Evolutionary conservation across 2,329 filamentous ascomycete genomes (phyloP).

Genomic region (Colletotrichum australisinense): DNA sequence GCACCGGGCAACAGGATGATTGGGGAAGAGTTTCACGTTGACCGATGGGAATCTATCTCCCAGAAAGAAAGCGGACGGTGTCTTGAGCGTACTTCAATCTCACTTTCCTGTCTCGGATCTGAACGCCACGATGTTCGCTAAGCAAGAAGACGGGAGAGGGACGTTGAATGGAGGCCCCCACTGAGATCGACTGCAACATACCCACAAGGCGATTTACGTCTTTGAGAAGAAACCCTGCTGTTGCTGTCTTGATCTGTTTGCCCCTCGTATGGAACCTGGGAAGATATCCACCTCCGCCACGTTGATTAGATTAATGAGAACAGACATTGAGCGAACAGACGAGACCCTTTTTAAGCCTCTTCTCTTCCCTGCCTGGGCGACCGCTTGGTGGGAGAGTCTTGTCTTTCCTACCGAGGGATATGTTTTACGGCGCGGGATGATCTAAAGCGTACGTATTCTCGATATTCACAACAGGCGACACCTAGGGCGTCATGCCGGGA

Average conservation of each 20-base stretch:
- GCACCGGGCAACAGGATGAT: not conserved
- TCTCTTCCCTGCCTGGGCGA: not conserved
- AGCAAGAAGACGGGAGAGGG: not conserved
- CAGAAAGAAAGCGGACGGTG: constrained; percentile 19
- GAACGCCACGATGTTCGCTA: not conserved
- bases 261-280: not conserved
- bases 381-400: not conserved
- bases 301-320: not conserved
- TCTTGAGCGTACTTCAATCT: not conserved
- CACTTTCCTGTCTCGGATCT: constrained; percentile 22
- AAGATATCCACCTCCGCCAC: not conserved
- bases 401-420: not conserved
- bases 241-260: constrained; percentile 3
- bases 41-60: not conserved
- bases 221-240: not conserved
- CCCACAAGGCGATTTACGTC: not conserved
- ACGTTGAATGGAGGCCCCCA: not conserved
- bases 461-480: not conserved
- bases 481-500: not conserved
- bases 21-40: not conserved
- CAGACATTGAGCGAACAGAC: not conserved
- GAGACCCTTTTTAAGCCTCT: not conserved
- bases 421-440: not conserved
- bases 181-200: not conserved
- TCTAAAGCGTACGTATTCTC: not conserved